Evolutionary conservation across 2,329 filamentous ascomycete species (phyloP).

Genomic region (Beauveria pseudobassiana): DNA sequence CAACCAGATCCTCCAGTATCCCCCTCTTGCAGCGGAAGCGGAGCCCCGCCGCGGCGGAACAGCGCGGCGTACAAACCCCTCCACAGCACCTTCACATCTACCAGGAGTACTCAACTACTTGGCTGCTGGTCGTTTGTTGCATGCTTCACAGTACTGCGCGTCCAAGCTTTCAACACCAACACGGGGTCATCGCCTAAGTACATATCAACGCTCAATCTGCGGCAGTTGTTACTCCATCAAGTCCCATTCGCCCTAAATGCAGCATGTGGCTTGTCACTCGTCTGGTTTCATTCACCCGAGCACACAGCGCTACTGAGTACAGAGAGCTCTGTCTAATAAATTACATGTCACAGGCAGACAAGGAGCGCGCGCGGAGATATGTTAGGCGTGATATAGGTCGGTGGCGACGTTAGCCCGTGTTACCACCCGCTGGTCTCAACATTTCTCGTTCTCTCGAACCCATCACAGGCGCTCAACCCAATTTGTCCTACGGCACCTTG

Average conservation of each 20-base stretch:
- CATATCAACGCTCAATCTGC: background rate
- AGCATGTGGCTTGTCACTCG: background rate
- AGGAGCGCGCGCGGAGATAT: background rate
- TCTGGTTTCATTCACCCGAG: background rate
- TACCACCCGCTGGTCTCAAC: background rate
- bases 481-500: background rate
- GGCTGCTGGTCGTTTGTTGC: background rate
- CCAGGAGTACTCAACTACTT: background rate
- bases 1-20: background rate
- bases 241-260: background rate
- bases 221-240: background rate
- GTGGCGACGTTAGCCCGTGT: background rate
- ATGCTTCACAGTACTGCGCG: background rate
- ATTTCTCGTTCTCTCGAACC: background rate
- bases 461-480: background rate
- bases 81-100: background rate
- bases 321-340: background rate
- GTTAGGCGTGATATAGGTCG: background rate
- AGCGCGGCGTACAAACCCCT: background rate
- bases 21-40: background rate
- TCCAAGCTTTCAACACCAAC: background rate
- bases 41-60: background rate
- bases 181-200: background rate
- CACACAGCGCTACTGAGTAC: background rate
- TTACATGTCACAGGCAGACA: background rate